Percentiles rank a stretch among this genome's conserved stretches.
phyloP scores from a whole-genome alignment of 2,329 filamentous ascomycete species.

The Dothideomycetidae sp. region DNA sequence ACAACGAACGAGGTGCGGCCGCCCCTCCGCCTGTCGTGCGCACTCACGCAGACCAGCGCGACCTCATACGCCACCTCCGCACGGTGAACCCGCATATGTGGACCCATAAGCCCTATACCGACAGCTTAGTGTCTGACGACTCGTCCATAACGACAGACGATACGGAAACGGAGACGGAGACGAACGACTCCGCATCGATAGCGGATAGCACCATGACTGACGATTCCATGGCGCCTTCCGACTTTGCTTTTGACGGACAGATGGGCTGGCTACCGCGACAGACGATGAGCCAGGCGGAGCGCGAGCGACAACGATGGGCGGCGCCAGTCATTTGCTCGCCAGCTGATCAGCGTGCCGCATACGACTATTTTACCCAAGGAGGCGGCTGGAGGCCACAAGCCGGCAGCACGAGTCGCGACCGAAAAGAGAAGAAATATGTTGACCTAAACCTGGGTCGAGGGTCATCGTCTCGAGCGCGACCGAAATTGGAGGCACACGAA shows the following conservation, averaged over 20 bases:
- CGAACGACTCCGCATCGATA: constrained; percentile 1
- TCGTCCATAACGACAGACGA: constrained; percentile 6
- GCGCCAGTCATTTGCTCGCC: constrained; percentile 2
- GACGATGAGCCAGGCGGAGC: constrained; percentile 5
- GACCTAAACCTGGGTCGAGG: background rate
- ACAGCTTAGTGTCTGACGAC: constrained; percentile 7
- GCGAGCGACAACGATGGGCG: constrained; percentile 6
- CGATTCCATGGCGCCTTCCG: constrained; percentile 5
- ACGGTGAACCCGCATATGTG: constrained; percentile 4
- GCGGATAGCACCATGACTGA: constrained; percentile 10
- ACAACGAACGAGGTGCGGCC: constrained; percentile 4
- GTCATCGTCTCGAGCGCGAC: background rate
- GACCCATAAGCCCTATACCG: constrained; percentile 9
- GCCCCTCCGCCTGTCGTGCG: constrained; percentile 7
- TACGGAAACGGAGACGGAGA: constrained; percentile 3
- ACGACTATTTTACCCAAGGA: constrained; percentile 9
- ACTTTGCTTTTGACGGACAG: constrained; percentile 12
- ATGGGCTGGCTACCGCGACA: constrained; percentile 11
- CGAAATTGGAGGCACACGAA: background rate
- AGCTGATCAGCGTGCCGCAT: background rate
- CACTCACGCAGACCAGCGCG: constrained; percentile 4
- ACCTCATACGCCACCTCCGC: constrained; percentile 1
- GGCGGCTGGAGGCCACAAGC: constrained; percentile 13
- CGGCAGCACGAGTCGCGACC: background rate
- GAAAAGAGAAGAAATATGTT: background rate